Conservation (phyloP, 441 rosid genomes). For the Croton laevigatus region DNA sequence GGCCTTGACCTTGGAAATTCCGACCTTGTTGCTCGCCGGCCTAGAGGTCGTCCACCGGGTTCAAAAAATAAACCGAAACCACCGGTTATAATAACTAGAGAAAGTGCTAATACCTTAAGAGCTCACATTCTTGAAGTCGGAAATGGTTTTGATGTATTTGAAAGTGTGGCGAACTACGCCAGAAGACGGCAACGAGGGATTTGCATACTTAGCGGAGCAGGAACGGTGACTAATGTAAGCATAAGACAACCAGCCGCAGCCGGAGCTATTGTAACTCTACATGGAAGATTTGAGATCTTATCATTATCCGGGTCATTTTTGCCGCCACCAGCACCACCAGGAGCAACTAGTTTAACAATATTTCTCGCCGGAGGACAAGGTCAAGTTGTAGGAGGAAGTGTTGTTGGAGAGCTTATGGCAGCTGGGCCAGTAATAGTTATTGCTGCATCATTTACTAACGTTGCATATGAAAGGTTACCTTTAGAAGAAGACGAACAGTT, state of each 20-base stretch:
- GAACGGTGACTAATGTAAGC: conserved; percentile 83
- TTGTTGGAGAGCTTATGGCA: conserved; percentile 79
- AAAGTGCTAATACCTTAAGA: conserved; percentile 87
- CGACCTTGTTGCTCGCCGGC: conserved; percentile 59
- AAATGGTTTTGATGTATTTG: conserved; percentile 83
- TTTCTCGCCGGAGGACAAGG: conserved; percentile 89
- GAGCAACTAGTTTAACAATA: conserved; percentile 85
- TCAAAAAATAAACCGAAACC: conserved; percentile 91
- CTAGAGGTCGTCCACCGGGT: conserved; percentile 90
- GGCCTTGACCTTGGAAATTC: conserved; percentile 48
- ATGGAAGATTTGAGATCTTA: conserved; percentile 86
- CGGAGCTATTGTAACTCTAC: conserved; percentile 69
- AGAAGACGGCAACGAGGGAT: conserved; percentile 85
- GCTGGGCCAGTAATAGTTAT: conserved; percentile 89
- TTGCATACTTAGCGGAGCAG: conserved; percentile 78
- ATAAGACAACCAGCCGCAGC: conserved; percentile 83
- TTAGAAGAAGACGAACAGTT: conserved; percentile 82
- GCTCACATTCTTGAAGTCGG: conserved; percentile 95
- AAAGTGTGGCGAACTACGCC: conserved; percentile 77
- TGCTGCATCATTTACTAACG: conserved; percentile 87
- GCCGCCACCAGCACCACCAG: conserved; percentile 97
- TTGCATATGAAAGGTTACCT: conserved; percentile 87
- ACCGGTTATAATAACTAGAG: conserved; percentile 85
- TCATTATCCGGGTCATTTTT: conserved; percentile 86
- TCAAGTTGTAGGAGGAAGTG: conserved; percentile 91